Evolutionary conservation across 2,329 filamentous ascomycete species (phyloP).

Genomic region (Akanthomyces dipterigenus): DNA sequence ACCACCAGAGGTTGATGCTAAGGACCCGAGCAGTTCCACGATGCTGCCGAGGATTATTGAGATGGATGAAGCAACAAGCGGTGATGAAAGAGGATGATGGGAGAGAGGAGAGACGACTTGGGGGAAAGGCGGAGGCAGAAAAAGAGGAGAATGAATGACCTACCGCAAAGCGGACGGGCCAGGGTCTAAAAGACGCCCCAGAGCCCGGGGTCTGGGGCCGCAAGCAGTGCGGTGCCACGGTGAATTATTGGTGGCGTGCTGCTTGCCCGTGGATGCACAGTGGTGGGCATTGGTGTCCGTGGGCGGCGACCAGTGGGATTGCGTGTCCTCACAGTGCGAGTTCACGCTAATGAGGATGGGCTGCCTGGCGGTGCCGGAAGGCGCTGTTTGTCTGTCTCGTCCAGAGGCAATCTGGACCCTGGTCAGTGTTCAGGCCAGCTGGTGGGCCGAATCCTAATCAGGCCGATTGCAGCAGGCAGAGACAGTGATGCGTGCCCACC

Average conservation of each 20-base stretch:
- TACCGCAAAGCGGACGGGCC: background rate
- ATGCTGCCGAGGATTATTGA: background rate
- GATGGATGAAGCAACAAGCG: conserved; percentile 8
- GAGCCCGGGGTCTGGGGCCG: background rate
- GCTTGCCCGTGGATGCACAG: background rate
- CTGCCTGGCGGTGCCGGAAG: background rate
- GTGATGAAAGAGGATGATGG: conserved; percentile 7
- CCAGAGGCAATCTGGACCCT: background rate
- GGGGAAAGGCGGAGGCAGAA: conserved; percentile 9
- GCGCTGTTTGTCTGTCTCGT: background rate
- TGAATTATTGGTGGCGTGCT: background rate
- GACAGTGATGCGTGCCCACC: conserved; percentile 7
- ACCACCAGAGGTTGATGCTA: background rate
- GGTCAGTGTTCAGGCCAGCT: background rate
- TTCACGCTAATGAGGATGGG: background rate
- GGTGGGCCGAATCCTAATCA: background rate
- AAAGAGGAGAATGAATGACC: conserved; percentile 7
- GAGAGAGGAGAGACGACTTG: conserved; percentile 2
- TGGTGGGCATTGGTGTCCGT: background rate
- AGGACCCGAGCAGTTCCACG: background rate
- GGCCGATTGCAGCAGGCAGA: conserved; percentile 8
- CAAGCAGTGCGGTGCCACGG: background rate
- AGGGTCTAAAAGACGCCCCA: background rate
- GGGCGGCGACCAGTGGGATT: background rate
- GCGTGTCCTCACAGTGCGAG: background rate